Conservation (phyloP, 306 rosid genomes). For the Lupinus albus region DNA sequence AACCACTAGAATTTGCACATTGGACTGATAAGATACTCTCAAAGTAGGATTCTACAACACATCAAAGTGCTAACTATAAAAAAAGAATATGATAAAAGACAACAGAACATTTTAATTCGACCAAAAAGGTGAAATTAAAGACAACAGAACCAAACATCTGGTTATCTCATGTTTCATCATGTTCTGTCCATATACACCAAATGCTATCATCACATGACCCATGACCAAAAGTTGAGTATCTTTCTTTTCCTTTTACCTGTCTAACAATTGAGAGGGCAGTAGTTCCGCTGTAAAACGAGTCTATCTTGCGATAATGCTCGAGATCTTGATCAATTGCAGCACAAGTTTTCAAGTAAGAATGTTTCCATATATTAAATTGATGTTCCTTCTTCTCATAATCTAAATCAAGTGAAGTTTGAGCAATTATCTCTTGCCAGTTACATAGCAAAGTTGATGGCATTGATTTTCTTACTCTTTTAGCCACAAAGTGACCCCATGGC, state of each 20-base stretch:
- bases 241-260: conserved; percentile 57
- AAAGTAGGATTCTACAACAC: no score
- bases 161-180: no score
- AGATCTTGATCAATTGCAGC: conserved; percentile 82
- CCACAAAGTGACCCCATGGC: conserved; percentile 92
- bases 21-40: no score
- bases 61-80: no score
- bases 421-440: conserved; percentile 82
- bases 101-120: no score
- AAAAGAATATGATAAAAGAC: no score
- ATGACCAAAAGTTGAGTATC: no score
- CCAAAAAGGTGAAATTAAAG: no score
- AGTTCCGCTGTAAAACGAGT: conserved; percentile 85
- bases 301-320: conserved; percentile 63
- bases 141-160: no score
- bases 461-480: conserved; percentile 74
- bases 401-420: conserved; percentile 53
- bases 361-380: conserved; percentile 73
- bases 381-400: conserved; percentile 55
- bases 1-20: background rate
- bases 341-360: conserved; percentile 79
- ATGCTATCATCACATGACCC: no score
- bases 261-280: conserved; percentile 84
- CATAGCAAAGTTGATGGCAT: conserved; percentile 76
- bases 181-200: no score